A percentile compares a stretch with the other conserved stretches of the same genome.
phyloP scores from a whole-genome alignment of 2,329 filamentous ascomycete species.

The Madurella fahalii region DNA sequence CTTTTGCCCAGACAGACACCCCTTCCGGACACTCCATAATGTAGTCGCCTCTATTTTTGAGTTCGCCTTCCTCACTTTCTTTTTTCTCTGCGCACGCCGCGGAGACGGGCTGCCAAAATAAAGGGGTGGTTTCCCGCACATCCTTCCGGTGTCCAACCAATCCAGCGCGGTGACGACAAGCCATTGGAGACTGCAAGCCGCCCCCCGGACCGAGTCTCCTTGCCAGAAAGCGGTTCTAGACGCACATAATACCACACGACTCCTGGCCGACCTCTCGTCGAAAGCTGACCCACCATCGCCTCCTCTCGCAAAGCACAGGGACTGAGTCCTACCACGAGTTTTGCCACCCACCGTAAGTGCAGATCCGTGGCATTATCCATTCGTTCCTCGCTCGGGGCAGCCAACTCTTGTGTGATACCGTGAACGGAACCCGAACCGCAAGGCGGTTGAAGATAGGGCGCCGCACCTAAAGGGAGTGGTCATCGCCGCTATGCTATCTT shows the following conservation, averaged over 20 bases:
- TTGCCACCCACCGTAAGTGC: slow-evolving; percentile 12
- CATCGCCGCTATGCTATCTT: too few relatives aligned
- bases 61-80: too few relatives aligned
- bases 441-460: too few relatives aligned
- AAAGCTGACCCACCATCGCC: slow-evolving; percentile 2
- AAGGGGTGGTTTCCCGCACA: not conserved
- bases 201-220: not conserved
- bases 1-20: too few relatives aligned
- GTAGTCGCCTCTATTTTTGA: too few relatives aligned
- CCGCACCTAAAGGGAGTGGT: too few relatives aligned
- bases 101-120: not conserved
- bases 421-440: too few relatives aligned
- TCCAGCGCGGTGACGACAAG: not conserved
- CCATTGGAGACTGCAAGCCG: not conserved
- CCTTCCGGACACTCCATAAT: too few relatives aligned
- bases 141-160: slow-evolving; percentile 1
- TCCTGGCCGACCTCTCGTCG: slow-evolving; percentile 1
- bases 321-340: slow-evolving; percentile 6
- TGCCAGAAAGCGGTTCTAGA: slow-evolving; percentile 8
- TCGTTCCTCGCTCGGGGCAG: not conserved
- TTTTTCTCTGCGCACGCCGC: too few relatives aligned
- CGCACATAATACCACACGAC: not conserved
- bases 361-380: slow-evolving; percentile 8
- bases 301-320: not conserved
- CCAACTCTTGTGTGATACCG: not conserved